A percentile compares a stretch with the other conserved stretches of the same genome.
Conservation (phyloP, 2,329 filamentous ascomycete genomes). For the Beauveria caledonica region DNA sequence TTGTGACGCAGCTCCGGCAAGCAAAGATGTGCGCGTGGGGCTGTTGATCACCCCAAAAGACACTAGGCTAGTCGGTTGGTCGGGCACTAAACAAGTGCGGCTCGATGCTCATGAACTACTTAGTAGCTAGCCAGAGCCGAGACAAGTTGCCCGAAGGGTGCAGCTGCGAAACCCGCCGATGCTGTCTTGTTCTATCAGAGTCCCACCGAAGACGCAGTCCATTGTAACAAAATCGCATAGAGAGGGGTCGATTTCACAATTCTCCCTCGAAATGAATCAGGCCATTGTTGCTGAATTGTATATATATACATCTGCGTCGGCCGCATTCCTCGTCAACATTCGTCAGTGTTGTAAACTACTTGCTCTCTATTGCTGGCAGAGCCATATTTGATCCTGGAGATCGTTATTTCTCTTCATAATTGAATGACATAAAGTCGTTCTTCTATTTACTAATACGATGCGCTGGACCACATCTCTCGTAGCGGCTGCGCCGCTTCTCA, state of each 20-base stretch:
- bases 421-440: not conserved
- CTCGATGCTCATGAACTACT: not conserved
- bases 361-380: not conserved
- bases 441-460: not conserved
- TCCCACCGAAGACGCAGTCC: not conserved
- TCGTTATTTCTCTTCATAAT: not conserved
- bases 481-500: not conserved
- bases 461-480: conserved; percentile 1
- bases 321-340: not conserved
- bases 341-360: not conserved
- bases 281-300: not conserved
- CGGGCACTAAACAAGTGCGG: no score
- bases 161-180: not conserved
- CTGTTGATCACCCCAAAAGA: no score
- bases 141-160: not conserved
- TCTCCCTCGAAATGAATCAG: not conserved
- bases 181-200: not conserved
- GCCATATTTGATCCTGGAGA: not conserved
- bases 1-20: no score
- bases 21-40: no score
- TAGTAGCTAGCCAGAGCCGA: no score
- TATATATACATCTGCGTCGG: not conserved
- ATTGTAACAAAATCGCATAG: not conserved
- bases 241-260: not conserved
- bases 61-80: no score